Evolutionary conservation across 306 rosid species (phyloP).

Genomic region (Trichosanthes truncata): DNA sequence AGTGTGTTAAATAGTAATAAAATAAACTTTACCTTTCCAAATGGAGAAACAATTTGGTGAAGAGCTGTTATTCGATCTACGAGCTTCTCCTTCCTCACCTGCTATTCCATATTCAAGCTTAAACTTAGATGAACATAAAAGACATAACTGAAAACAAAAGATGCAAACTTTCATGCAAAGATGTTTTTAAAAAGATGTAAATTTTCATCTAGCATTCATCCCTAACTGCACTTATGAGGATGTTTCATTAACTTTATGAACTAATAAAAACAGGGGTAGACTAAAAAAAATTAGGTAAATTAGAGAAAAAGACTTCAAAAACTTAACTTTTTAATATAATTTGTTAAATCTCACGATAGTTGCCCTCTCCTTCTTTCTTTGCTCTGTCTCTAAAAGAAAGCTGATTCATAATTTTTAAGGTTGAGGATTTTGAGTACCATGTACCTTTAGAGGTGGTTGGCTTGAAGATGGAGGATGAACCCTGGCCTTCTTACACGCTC

Average conservation of each 20-base stretch:
- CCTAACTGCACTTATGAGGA: background rate
- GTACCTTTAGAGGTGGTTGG: constrained; percentile 79
- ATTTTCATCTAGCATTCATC: background rate
- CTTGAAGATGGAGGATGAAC: constrained; percentile 57
- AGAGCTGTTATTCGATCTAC: constrained; percentile 83
- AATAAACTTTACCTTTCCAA: constrained; percentile 61
- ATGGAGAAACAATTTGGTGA: constrained; percentile 86
- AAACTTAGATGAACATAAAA: background rate
- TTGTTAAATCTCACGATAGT: no score
- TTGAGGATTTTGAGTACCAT: background rate
- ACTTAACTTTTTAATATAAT: background rate
- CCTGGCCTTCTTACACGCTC: constrained; percentile 88
- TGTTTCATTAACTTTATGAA: background rate
- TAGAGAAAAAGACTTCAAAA: background rate
- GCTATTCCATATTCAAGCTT: background rate
- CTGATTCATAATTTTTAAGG: background rate
- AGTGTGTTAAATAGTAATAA: background rate
- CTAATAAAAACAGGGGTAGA: no score
- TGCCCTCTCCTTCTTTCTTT: no score
- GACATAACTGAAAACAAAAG: background rate
- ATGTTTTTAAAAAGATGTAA: background rate
- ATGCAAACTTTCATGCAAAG: background rate
- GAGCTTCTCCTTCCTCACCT: constrained; percentile 91
- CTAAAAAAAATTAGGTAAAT: background rate
- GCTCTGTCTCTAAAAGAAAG: background rate